These are phyloP conservation scores for Brassica cretica DNA, from an alignment of 345 rosid species.

Conservation along the genomic window DNA sequence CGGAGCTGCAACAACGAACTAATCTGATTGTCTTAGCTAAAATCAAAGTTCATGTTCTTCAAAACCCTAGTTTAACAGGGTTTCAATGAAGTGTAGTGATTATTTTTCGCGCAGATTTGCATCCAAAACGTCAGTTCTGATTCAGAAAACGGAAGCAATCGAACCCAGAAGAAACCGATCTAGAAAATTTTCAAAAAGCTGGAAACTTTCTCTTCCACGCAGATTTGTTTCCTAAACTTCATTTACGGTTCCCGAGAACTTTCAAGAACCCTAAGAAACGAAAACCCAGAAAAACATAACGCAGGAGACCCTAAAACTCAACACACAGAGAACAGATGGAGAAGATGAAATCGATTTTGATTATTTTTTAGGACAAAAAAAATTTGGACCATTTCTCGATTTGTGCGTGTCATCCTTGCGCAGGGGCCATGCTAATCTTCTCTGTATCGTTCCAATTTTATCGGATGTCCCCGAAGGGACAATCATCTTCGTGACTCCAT, in stretches of 20 bases:
- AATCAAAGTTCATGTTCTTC: not conserved
- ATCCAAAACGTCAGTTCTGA: not conserved
- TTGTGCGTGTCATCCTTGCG: constrained; percentile 29
- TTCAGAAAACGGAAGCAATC: not conserved
- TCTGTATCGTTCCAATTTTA: constrained; percentile 34
- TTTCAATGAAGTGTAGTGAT: not conserved
- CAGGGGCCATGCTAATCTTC: constrained; percentile 31
- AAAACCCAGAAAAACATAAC: not conserved
- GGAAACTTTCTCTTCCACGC: too few relatives aligned
- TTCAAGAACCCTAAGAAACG: not conserved
- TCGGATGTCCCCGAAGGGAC: constrained; percentile 32
- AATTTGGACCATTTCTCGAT: constrained; percentile 9
- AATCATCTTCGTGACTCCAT: rapidly evolving
- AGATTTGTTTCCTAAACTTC: too few relatives aligned
- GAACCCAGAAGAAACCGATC: not conserved
- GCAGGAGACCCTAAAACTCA: too few relatives aligned
- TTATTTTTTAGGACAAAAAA: not conserved
- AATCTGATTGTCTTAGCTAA: not conserved
- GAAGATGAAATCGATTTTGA: not conserved
- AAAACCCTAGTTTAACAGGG: not conserved
- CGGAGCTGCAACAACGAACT: not conserved
- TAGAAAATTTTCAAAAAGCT: not conserved
- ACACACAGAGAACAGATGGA: not conserved
- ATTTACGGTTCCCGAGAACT: too few relatives aligned
- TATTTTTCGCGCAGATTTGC: not conserved